A percentile compares a stretch with the other conserved stretches of the same genome.
phyloP scores from a whole-genome alignment of 1,139 yeast species.

The Yamadazyma friedrichii region DNA sequence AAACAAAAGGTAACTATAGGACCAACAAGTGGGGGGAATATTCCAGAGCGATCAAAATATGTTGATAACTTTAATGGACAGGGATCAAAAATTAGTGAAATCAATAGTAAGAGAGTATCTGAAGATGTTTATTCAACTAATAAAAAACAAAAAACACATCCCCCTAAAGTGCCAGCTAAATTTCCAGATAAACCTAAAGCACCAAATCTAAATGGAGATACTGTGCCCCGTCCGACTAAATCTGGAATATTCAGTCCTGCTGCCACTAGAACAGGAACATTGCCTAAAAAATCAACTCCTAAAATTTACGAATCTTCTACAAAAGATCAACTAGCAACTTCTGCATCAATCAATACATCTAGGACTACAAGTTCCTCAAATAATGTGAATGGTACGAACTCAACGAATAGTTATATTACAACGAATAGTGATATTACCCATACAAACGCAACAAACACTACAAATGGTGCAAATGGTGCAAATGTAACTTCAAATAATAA shows the following conservation, averaged over 20 bases:
- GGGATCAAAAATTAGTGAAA: neutral
- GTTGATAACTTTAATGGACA: neutral
- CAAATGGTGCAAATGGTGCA: neutral
- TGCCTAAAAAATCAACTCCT: conserved; percentile 1
- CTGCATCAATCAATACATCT: too few relatives aligned
- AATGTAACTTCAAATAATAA: neutral
- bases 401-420: neutral
- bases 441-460: neutral
- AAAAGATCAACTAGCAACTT: neutral
- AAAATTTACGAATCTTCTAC: neutral
- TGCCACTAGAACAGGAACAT: neutral
- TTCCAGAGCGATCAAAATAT: neutral
- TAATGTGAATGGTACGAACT: too few relatives aligned
- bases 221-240: neutral
- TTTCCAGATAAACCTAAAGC: neutral
- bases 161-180: neutral
- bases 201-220: neutral
- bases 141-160: neutral
- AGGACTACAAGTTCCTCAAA: too few relatives aligned
- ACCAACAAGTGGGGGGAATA: conserved; percentile 1
- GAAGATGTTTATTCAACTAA: neutral
- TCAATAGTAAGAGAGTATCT: neutral
- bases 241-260: neutral
- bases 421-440: neutral
- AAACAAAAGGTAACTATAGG: neutral